Evolutionary conservation across 305 asterid genomes (phyloP).

Genomic region (Fraxinus baroniana): DNA sequence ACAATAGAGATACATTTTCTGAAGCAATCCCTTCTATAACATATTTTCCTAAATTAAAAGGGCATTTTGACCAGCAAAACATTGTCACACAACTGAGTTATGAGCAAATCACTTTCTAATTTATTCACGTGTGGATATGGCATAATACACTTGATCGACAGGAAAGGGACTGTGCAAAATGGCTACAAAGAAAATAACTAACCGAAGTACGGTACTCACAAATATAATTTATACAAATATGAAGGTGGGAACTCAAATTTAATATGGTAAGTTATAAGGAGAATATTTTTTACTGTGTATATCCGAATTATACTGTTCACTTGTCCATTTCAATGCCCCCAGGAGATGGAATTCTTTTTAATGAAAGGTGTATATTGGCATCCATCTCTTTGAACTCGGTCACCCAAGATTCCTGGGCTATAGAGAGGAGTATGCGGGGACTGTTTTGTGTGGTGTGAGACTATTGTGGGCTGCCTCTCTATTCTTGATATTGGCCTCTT

Average conservation of each 20-base stretch:
- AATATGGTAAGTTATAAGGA: background rate
- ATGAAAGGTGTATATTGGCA: background rate
- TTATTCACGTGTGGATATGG: background rate
- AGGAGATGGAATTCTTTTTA: background rate
- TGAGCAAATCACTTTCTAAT: background rate
- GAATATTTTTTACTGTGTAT: background rate
- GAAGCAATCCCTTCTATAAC: background rate
- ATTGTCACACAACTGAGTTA: background rate
- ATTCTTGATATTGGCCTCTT: too few species aligned
- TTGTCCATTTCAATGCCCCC: background rate
- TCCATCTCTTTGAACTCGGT: background rate
- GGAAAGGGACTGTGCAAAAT: background rate
- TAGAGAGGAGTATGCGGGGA: background rate
- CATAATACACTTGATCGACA: background rate
- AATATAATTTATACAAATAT: background rate
- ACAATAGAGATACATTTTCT: background rate
- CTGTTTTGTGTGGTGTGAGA: background rate
- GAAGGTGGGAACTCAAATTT: constrained; percentile 5
- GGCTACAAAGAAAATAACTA: background rate
- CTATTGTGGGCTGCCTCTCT: too few species aligned
- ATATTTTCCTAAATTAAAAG: background rate
- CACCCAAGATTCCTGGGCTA: background rate
- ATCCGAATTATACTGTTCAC: background rate
- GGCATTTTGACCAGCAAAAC: background rate
- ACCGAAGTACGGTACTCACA: background rate